A percentile compares a stretch with the other conserved stretches of the same genome.
Evolutionary conservation across 2,329 filamentous ascomycete genomes (phyloP).

Genomic region (Colletotrichum agaves): DNA sequence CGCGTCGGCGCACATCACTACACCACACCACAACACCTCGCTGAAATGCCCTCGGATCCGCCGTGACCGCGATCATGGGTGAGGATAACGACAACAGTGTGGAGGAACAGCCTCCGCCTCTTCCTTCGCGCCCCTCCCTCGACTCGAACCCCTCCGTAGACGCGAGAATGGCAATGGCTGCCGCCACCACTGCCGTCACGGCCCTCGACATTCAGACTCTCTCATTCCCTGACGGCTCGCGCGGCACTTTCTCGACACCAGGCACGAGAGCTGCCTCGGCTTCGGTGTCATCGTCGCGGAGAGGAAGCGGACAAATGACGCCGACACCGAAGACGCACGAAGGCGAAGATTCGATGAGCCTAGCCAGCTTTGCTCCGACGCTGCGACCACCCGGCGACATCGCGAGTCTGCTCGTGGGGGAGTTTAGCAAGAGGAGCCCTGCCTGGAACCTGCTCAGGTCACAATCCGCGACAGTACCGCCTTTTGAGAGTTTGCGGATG

Average conservation of each 20-base stretch:
- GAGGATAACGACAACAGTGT: constrained; percentile 40
- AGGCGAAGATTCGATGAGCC: constrained; percentile 71
- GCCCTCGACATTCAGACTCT: constrained; percentile 83
- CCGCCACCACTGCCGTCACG: constrained; percentile 86
- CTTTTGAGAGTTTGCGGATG: constrained; percentile 66
- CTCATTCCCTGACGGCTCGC: constrained; percentile 75
- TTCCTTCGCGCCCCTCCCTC: constrained; percentile 61
- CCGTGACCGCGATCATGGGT: constrained; percentile 45
- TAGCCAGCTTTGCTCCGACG: constrained; percentile 74
- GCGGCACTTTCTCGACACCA: constrained; percentile 68
- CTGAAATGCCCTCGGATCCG: constrained; percentile 34
- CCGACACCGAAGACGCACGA: constrained; percentile 56
- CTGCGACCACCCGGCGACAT: constrained; percentile 75
- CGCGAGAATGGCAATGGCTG: constrained; percentile 53
- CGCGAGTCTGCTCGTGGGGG: constrained; percentile 83
- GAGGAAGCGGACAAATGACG: constrained; percentile 56
- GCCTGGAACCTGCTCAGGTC: constrained; percentile 75
- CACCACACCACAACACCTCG: not conserved
- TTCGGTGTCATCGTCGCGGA: constrained; percentile 45
- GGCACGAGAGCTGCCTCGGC: constrained; percentile 50
- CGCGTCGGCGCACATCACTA: constrained; percentile 1
- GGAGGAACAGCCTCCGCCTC: constrained; percentile 61
- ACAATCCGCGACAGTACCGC: constrained; percentile 68
- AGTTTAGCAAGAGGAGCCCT: constrained; percentile 71
- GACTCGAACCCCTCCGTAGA: constrained; percentile 47